Base-by-base conservation (phyloP, 2,329 filamentous ascomycete genomes). In the Ascochyta pisi region DNA sequence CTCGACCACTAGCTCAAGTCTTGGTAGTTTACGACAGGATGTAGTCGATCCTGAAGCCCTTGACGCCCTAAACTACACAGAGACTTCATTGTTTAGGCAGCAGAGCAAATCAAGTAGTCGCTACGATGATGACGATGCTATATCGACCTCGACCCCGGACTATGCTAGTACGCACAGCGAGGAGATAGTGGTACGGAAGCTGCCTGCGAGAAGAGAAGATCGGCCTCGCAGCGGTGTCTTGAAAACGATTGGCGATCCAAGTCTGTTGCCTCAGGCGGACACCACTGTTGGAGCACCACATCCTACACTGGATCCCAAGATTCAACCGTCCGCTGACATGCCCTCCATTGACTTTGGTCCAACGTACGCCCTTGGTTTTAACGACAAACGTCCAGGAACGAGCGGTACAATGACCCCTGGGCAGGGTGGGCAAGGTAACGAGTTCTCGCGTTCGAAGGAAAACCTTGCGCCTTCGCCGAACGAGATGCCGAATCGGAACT, bases 331-430 rank as follows among this genome's bases (percentile, higher is more conserved):
- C 10, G 38, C 24, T 23, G 82, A 86, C 53, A 86, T 96, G 57
- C 91, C 91, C 1, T 78, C 83, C 4, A 85, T 96, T 60, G 88
- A 97, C 73, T 97, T 97, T 76, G 94, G 94, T 0, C 91, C 89
- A 6, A 96, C 93, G 0, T 78, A 91, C 65, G 88, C 89, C 57
- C 89, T 92, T 54, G 79, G 79, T 58, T 82, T 84, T 26, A 79
- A 79, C 39, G 79, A 77, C 16, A 81, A 79, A 63, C 81, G 83
- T 8, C 84, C 85, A n/a, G 80, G 73, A 38, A 86, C 84, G 1
- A 82, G 81, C 43, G 82, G 83, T 40, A 82, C 83, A 3, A 73
- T 84, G 54, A 82, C 74, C 9, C 47, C 47, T 27, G 53, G 47
- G 0, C 76, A 77, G 47, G 69, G 61, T 19, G 45, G 63, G 22